Evolutionary conservation across 805 yeast genomes (phyloP).

Genomic region (Dipodascus albidus): DNA sequence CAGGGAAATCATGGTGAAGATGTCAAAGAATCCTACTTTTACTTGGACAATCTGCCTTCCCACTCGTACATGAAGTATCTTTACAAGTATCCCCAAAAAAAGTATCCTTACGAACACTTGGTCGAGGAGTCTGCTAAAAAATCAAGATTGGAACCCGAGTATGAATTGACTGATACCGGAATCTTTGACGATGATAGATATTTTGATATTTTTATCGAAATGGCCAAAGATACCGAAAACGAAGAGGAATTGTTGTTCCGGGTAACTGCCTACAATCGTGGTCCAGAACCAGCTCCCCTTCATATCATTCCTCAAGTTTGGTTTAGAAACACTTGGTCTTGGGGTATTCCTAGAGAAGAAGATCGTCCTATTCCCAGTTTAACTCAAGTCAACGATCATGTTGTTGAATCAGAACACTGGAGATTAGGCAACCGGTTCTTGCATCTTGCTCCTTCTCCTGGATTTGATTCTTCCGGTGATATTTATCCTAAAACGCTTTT

Average conservation of each 20-base stretch:
- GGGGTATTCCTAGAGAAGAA: slow-evolving; percentile 51
- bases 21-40: slow-evolving; percentile 56
- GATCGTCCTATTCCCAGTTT: slow-evolving; percentile 26
- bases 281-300: slow-evolving; percentile 75
- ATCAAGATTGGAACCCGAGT: slow-evolving; percentile 59
- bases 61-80: slow-evolving; percentile 86
- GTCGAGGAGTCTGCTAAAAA: slow-evolving; percentile 56
- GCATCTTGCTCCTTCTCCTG: slow-evolving; percentile 78
- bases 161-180: slow-evolving; percentile 73
- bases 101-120: slow-evolving; percentile 72
- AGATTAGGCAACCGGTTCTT: slow-evolving; percentile 57
- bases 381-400: slow-evolving; percentile 23
- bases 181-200: slow-evolving; percentile 52
- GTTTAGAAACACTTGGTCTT: slow-evolving; percentile 87
- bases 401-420: slow-evolving; percentile 52
- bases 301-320: slow-evolving; percentile 77
- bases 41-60: slow-evolving; percentile 84
- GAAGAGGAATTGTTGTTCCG: slow-evolving; percentile 74
- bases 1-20: slow-evolving; percentile 97
- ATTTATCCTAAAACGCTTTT: slow-evolving; percentile 68
- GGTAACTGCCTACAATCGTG: slow-evolving; percentile 78
- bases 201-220: slow-evolving; percentile 80
- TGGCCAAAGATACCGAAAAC: slow-evolving; percentile 76
- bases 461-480: slow-evolving; percentile 37
- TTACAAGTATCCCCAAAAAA: slow-evolving; percentile 83